These are phyloP conservation scores for Hanseniaspora jakobsenii DNA, from an alignment of 805 yeast genomes.

Conservation along the genomic window DNA sequence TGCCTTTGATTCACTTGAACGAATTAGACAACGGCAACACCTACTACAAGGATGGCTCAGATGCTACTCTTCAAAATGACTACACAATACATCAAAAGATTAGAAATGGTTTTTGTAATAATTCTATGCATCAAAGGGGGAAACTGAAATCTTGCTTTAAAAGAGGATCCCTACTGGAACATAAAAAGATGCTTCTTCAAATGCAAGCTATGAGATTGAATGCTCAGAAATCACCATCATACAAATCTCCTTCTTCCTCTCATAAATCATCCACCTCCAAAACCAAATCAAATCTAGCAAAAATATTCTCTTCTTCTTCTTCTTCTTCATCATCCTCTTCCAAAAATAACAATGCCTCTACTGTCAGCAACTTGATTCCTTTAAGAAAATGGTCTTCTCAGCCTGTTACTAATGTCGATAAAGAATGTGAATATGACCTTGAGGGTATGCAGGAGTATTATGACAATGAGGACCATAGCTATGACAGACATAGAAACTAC, in stretches of 20 bases:
- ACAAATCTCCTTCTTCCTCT: too few relatives aligned
- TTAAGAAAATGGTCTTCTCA: slow-evolving; percentile 24
- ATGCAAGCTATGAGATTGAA: not conserved
- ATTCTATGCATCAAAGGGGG: not conserved
- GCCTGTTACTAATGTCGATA: slow-evolving; percentile 19
- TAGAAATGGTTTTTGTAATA: too few relatives aligned
- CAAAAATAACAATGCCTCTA: not conserved
- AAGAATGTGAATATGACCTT: slow-evolving; percentile 15
- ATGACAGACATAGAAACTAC: not conserved
- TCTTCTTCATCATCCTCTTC: not conserved
- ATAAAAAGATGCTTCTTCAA: too few relatives aligned
- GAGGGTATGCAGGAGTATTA: slow-evolving; percentile 15
- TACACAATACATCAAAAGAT: too few relatives aligned
- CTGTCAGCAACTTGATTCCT: slow-evolving; percentile 26
- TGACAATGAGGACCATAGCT: slow-evolving; percentile 9
- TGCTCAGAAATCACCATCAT: too few relatives aligned
- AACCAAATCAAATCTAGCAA: slow-evolving; percentile 4
- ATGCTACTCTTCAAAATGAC: too few relatives aligned
- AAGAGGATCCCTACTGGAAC: not conserved
- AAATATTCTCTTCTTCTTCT: not conserved
- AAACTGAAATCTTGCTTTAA: slow-evolving; percentile 10
- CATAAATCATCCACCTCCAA: not conserved
- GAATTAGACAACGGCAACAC: too few relatives aligned
- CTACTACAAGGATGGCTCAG: too few relatives aligned
- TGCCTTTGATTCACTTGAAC: too few relatives aligned